Percentiles rank a stretch among this genome's conserved stretches.
Evolutionary conservation across 169 alveolate species (phyloP).

Genomic region (Fabrea salina): DNA sequence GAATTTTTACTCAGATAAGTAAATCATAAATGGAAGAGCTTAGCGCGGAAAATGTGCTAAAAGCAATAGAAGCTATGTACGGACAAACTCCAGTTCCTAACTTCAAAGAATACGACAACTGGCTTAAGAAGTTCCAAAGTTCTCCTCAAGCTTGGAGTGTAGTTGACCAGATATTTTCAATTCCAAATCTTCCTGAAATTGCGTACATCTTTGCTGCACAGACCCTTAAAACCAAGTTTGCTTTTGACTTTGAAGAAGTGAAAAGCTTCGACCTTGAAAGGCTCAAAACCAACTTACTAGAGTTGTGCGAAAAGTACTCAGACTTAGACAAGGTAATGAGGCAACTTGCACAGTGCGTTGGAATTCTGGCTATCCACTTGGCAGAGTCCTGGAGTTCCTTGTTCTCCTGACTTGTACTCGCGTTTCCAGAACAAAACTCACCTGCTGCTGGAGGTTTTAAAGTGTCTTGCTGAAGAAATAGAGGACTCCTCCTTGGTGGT

Average conservation of each 20-base stretch:
- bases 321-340: background rate
- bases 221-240: conserved; percentile 11
- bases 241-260: conserved; percentile 28
- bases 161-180: background rate
- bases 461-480: conserved; percentile 7
- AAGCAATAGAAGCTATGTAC: conserved; percentile 4
- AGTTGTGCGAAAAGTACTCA: background rate
- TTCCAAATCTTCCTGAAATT: background rate
- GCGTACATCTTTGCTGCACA: conserved; percentile 3
- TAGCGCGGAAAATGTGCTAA: conserved; percentile 16
- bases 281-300: background rate
- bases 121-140: background rate
- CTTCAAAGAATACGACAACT: background rate
- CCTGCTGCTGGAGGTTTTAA: conserved; percentile 8
- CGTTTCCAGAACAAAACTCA: background rate
- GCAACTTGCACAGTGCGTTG: conserved; percentile 23
- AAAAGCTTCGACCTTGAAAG: background rate
- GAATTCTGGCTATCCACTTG: conserved; percentile 13
- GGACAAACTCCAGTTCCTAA: conserved; percentile 2
- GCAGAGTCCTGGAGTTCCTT: background rate
- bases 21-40: conserved; percentile 17
- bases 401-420: background rate
- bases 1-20: background rate
- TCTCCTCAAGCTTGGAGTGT: background rate
- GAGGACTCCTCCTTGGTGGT: background rate